Percentiles rank a stretch among this genome's conserved stretches.
phyloP scores from a whole-genome alignment of 352 stramenopile genomes.

The Salisapilia sapeloensis region DNA sequence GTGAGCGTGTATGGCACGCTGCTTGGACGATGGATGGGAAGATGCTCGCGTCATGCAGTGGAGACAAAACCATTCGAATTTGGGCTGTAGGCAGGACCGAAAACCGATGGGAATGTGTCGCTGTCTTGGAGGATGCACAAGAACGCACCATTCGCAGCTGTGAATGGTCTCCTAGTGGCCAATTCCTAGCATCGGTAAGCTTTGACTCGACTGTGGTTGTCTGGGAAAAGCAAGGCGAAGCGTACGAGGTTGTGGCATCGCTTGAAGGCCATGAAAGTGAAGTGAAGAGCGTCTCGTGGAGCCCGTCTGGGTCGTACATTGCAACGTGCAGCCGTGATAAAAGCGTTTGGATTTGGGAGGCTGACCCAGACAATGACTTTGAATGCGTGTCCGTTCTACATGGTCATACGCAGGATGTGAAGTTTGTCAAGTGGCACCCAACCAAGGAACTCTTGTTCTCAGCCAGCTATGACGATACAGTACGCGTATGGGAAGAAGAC shows the following conservation, averaged over 20 bases:
- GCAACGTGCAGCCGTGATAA: slow-evolving; percentile 98
- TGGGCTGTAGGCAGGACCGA: slow-evolving; percentile 22
- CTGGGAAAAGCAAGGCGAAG: slow-evolving; percentile 79
- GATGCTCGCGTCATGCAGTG: slow-evolving; percentile 80
- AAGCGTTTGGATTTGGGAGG: slow-evolving; percentile 98
- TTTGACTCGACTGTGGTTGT: slow-evolving; percentile 94
- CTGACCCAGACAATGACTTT: slow-evolving; percentile 87
- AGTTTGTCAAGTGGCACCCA: slow-evolving; percentile 89
- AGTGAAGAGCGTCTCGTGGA: slow-evolving; percentile 95
- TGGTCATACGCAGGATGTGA: slow-evolving; percentile 94
- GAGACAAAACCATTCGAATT: slow-evolving; percentile 79
- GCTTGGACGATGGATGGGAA: slow-evolving; percentile 78
- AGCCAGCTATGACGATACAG: slow-evolving; percentile 92
- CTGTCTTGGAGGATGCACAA: slow-evolving; percentile 89
- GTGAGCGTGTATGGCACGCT: slow-evolving; percentile 83
- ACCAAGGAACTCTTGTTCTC: slow-evolving; percentile 74
- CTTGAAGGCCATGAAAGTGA: slow-evolving; percentile 98
- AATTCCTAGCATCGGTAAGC: slow-evolving; percentile 86
- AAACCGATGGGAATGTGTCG: slow-evolving; percentile 76
- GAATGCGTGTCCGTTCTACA: slow-evolving; percentile 95
- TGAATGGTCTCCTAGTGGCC: slow-evolving; percentile 80
- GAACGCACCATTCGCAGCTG: slow-evolving; percentile 88
- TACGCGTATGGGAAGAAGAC: slow-evolving; percentile 92
- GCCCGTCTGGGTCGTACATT: slow-evolving; percentile 81
- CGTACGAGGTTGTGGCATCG: slow-evolving; percentile 90